Base-by-base conservation (phyloP, 2,329 filamentous ascomycete species). In the Aspergillus carbonarius region DNA sequence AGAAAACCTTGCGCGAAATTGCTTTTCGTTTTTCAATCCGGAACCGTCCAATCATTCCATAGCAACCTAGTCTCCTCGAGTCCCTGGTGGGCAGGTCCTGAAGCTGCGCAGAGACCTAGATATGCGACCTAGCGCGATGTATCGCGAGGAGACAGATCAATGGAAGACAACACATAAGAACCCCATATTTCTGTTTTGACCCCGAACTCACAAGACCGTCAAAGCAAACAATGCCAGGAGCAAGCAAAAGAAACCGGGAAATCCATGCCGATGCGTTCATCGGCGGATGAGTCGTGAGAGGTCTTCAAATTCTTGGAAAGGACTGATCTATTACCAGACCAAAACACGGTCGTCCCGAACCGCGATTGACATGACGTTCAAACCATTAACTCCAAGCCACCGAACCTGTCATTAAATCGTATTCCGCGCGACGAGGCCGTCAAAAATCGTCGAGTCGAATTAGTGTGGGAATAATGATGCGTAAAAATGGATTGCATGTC, bases 341-440 rank as follows among this genome's bases (percentile, higher is more conserved):
- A 59, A 55, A 61, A 50, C 55, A 55, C 60, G 51, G 52, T 49
- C 32, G 49, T 61, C 44, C 23, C 49, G 58, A 55, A 63, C 50
- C 53, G 57, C 57, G 52, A 57, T 57, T 59, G 52, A 63, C 39
- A 60, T 54, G 56, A 64, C 58, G 57, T 55, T 60, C 60, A 61
- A 59, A 63, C 66, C 63, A 61, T 59, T 58, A 70, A 70, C 68
- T 70, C 68, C 68, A 70, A 69, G 55, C 62, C 64, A 63, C 65
- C 66, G 58, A 68, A 65, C 66, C 66, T 59, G 51, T 70, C 67
- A 69, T 70, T 68, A 70, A 66, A 65, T 70, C 67, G 61, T 68
- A 63, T 61, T 58, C 63, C 63, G 42, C 58, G 58, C 64, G 60
- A 64, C 60, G 51, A 70, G 59, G 66, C 66, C 66, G 64, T 70